A percentile compares a stretch with the other conserved stretches of the same genome.
These are phyloP conservation scores for Polytrichum formosum DNA, from an alignment of 225 moss, liverwort and hornwort species.

Conservation along the genomic window DNA sequence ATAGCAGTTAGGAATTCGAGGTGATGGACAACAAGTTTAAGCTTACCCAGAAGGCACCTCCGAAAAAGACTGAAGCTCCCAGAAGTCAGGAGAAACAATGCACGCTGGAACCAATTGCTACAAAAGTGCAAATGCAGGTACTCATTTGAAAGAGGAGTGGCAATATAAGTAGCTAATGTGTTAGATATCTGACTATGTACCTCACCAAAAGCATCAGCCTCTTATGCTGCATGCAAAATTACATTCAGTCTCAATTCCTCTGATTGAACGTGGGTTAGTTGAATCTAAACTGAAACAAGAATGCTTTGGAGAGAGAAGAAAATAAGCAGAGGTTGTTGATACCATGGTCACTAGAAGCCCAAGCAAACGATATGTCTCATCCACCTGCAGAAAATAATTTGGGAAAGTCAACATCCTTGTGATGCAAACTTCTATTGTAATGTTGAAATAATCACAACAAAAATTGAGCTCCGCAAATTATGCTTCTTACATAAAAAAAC, in stretches of 20 bases:
- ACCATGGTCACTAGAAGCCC: slow-evolving; percentile 70
- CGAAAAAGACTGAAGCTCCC: slow-evolving; percentile 81
- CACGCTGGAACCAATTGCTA: slow-evolving; percentile 60
- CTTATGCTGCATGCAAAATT: too few relatives aligned
- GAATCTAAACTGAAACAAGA: too few relatives aligned
- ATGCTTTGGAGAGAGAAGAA: background rate
- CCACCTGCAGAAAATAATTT: slow-evolving; percentile 54
- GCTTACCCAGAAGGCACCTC: slow-evolving; percentile 81
- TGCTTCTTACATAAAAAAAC: background rate
- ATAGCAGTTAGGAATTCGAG: slow-evolving; percentile 4
- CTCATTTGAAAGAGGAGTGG: background rate
- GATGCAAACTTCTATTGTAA: slow-evolving; percentile 2
- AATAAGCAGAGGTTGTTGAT: slow-evolving; percentile 19
- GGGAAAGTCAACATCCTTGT: slow-evolving; percentile 1
- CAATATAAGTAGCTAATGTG: background rate
- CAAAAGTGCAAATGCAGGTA: slow-evolving; percentile 8
- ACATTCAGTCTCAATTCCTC: too few relatives aligned
- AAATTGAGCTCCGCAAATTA: background rate
- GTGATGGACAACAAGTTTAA: background rate
- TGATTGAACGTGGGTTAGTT: too few relatives aligned
- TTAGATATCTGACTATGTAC: too few relatives aligned
- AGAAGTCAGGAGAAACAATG: slow-evolving; percentile 68
- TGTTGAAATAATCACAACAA: background rate
- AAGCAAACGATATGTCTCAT: slow-evolving; percentile 77
- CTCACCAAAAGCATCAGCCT: too few relatives aligned